phyloP scores from a whole-genome alignment of 306 rosid species.

The Urtica urens region DNA sequence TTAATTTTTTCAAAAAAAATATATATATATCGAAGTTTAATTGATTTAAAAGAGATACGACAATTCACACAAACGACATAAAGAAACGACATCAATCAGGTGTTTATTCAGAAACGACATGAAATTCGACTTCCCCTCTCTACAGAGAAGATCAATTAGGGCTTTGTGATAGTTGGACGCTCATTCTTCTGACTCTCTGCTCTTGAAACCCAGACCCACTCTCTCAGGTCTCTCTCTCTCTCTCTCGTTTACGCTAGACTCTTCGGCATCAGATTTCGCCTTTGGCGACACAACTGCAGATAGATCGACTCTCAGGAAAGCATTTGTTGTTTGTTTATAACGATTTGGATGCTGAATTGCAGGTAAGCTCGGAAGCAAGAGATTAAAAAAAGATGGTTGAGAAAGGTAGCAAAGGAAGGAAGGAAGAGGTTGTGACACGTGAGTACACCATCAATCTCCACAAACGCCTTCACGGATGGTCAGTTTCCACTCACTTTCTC shows the following conservation, averaged over 20 bases:
- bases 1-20: too few relatives aligned
- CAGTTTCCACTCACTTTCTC: not conserved
- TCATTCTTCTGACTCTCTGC: not conserved
- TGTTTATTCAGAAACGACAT: too few relatives aligned
- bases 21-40: too few relatives aligned
- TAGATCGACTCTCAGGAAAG: not conserved
- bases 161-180: conserved; percentile 4
- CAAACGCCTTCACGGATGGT: conserved; percentile 94
- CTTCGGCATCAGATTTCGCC: not conserved
- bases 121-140: too few relatives aligned
- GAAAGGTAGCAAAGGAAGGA: conserved; percentile 62
- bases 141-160: too few relatives aligned
- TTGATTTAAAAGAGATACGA: too few relatives aligned
- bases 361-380: conserved; percentile 31
- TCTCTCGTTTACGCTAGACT: conserved; percentile 1
- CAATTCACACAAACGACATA: too few relatives aligned
- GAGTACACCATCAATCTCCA: conserved; percentile 95
- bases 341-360: not conserved
- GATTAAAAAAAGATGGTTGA: conserved; percentile 59
- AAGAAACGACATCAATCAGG: too few relatives aligned
- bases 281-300: not conserved
- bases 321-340: not conserved
- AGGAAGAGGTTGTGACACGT: conserved; percentile 83
- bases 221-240: conserved; percentile 3
- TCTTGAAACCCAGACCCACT: not conserved